Evolutionary conservation across 768 basidiomycete genomes (phyloP), one percentile per base, ranked within the genome.

Genomic region (Phlebiopsis gigantea): DNA sequence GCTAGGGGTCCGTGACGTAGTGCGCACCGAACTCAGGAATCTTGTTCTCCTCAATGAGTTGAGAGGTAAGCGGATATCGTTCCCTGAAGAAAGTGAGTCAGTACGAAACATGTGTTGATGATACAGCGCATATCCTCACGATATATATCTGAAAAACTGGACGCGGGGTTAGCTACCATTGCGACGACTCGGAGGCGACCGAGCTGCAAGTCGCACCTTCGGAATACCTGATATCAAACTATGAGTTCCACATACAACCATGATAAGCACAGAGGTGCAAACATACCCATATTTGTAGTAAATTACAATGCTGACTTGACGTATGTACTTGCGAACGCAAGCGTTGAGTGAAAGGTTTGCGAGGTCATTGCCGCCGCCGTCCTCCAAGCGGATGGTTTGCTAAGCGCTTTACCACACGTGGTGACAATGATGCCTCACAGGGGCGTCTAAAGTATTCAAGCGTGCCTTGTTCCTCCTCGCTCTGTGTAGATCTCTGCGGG

Each of bases 1-100:
- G 5, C 62, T 57, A n/a, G n/a, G n/a, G n/a, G n/a, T n/a, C n/a
- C n/a, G n/a, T 19, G 25, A 9, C 9, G 15, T 41, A 57, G 59
- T 8, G 69, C 80, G 59, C 60, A 89, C 93, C 96, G 68, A 99
- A 99, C 73, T 98, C 97, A 15, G 94, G 96, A 59, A 99, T 98
- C 78, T 94, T 93, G 76, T 98, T 97, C 77, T 97, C 94, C 71
- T 96, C 85, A 61, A 98, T 97, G 57, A 98, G 79, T 71, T 98
- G 97, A 17, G 96, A 98, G 15, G 95, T 99, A 63, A 99, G 81
- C 50, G 97, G 96, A 71, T 99, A 99, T 59, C 97, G 87, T 77
- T 98, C 97, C 60, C 93, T 96, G 67, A 1, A 8, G 22, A 29
- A 15, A 68, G 58, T 29, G 8, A n/a, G 10, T 57, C 39, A 63